Percentiles rank a stretch among this genome's conserved stretches.
These are phyloP conservation scores for Colletotrichum gigasporum DNA, from an alignment of 2,329 filamentous ascomycete species.

Conservation along the genomic window DNA sequence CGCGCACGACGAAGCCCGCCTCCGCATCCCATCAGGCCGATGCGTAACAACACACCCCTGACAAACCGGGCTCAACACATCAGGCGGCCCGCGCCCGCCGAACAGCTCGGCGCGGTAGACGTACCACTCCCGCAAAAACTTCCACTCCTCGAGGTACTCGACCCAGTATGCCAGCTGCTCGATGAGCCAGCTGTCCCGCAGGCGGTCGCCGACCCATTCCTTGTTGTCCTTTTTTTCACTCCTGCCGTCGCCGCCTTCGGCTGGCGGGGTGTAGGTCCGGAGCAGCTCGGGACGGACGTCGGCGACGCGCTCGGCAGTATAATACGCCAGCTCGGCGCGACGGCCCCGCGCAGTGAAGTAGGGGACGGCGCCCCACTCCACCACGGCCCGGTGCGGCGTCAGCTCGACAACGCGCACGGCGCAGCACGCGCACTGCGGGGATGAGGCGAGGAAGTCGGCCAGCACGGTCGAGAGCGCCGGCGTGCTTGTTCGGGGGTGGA, in stretches of 20 bases:
- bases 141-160: constrained; percentile 33
- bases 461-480: constrained; percentile 26
- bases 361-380: constrained; percentile 30
- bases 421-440: constrained; percentile 31
- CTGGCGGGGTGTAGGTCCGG: background rate
- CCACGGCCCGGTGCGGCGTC: constrained; percentile 28
- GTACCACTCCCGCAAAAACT: constrained; percentile 33
- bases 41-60: constrained; percentile 25
- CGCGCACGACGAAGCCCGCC: constrained; percentile 23
- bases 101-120: constrained; percentile 31
- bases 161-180: constrained; percentile 34
- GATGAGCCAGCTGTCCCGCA: constrained; percentile 33
- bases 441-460: constrained; percentile 24
- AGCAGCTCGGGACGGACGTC: constrained; percentile 31
- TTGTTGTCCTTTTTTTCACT: background rate
- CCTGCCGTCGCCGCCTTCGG: too few relatives aligned
- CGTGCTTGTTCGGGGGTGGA: constrained; percentile 32
- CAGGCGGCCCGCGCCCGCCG: constrained; percentile 21
- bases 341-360: constrained; percentile 32
- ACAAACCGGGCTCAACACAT: constrained; percentile 29
- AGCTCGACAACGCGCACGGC: constrained; percentile 31
- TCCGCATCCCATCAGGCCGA: constrained; percentile 20
- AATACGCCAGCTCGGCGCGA: constrained; percentile 30
- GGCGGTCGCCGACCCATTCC: constrained; percentile 26
- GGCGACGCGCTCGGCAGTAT: constrained; percentile 25